Percentiles rank a stretch among this genome's conserved stretches.
Conservation (phyloP, 1,284 basidiomycete genomes). For the Cryptococcus neoformans region DNA sequence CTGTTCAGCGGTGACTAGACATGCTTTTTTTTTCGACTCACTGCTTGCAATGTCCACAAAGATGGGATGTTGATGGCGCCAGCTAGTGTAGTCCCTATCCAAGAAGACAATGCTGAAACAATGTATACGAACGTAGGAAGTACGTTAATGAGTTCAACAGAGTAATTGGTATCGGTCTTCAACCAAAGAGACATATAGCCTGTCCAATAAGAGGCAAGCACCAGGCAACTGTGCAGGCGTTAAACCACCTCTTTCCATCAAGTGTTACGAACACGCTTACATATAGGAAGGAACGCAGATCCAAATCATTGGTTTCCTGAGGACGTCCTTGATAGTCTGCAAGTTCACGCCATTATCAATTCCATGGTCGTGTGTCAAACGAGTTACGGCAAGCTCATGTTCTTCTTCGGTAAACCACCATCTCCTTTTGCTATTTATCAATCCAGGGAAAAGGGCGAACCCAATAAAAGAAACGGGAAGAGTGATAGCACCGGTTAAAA, state of each 20-base stretch:
- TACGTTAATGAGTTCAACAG: constrained; percentile 8
- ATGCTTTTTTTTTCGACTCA: background rate
- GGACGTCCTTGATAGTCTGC: constrained; percentile 20
- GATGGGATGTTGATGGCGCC: constrained; percentile 9
- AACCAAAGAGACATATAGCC: constrained; percentile 34
- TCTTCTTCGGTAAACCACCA: constrained; percentile 27
- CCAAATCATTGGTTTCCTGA: constrained; percentile 23
- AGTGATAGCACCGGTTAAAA: constrained; percentile 40
- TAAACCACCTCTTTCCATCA: background rate
- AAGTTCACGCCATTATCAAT: constrained; percentile 18
- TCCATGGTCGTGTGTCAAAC: constrained; percentile 5
- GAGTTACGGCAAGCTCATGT: background rate
- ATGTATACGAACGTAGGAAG: constrained; percentile 10
- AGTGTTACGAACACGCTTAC: constrained; percentile 10
- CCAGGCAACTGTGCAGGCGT: constrained; percentile 13
- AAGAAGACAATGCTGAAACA: constrained; percentile 6
- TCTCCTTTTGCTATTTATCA: constrained; percentile 25
- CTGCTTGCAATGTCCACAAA: constrained; percentile 4
- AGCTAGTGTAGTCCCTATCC: constrained; percentile 28
- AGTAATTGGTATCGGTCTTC: constrained; percentile 8
- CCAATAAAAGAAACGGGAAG: constrained; percentile 40
- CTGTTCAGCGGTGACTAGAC: background rate
- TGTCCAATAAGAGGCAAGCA: constrained; percentile 22
- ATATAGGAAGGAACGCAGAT: constrained; percentile 25
- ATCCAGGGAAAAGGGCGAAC: constrained; percentile 35